Conservation (phyloP, 805 yeast species). For the Ogataea kodamae region DNA sequence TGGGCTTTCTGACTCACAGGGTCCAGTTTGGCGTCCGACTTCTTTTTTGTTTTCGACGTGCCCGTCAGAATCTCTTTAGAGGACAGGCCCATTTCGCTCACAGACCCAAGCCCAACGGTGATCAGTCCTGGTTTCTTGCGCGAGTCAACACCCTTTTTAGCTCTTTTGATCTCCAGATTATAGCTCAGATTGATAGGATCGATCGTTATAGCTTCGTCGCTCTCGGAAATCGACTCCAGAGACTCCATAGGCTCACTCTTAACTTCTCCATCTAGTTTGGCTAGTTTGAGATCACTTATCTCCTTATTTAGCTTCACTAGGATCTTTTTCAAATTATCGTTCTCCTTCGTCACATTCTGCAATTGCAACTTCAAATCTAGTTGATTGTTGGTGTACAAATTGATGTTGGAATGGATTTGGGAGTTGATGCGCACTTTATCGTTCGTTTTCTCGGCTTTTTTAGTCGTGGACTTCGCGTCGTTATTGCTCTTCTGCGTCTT, state of each 20-base stretch:
- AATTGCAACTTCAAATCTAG: conserved; percentile 36
- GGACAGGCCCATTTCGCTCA: conserved; percentile 17
- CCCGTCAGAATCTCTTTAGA: conserved; percentile 27
- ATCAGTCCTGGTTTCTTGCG: conserved; percentile 4
- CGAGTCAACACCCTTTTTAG: conserved; percentile 17
- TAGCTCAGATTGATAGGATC: conserved; percentile 34
- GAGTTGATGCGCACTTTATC: conserved; percentile 29
- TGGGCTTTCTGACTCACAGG: conserved; percentile 22
- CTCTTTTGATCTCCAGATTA: conserved; percentile 30
- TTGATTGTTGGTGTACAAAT: conserved; percentile 30
- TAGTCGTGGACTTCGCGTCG: conserved; percentile 12
- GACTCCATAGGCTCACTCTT: conserved; percentile 1
- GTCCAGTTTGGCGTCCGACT: conserved; percentile 20
- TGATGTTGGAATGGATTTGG: conserved; percentile 36
- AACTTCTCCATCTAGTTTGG: conserved; percentile 19
- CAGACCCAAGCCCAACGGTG: conserved; percentile 7
- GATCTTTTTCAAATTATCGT: conserved; percentile 41
- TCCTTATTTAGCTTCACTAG: conserved; percentile 39
- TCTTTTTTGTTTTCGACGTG: conserved; percentile 13
- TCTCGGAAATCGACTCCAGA: conserved; percentile 1
- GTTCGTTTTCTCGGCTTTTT: conserved; percentile 15
- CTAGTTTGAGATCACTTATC: conserved; percentile 32
- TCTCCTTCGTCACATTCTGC: conserved; percentile 42
- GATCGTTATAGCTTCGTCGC: conserved; percentile 22
- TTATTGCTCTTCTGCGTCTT: conserved; percentile 8